Evolutionary conservation across 495 filamentous ascomycete genomes (phyloP).

Genomic region (Oidiodendron maius): DNA sequence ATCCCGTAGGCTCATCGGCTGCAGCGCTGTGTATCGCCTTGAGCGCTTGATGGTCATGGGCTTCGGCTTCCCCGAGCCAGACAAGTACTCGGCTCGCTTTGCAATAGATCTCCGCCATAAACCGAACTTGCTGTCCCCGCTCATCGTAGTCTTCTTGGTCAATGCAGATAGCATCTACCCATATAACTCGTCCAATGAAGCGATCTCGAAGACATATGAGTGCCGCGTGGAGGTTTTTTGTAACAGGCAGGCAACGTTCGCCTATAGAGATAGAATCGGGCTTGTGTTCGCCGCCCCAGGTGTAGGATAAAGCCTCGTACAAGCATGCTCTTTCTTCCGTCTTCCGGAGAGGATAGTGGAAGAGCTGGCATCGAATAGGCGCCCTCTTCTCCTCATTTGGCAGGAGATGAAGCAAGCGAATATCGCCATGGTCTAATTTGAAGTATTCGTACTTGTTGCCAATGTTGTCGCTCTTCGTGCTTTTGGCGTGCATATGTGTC

Average conservation of each 20-base stretch:
- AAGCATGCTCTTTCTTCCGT: too few species aligned
- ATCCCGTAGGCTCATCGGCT: conserved; percentile 4
- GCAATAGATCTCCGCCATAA: conserved; percentile 28
- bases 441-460: too few species aligned
- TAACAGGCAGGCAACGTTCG: conserved; percentile 6
- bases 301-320: conserved; percentile 16
- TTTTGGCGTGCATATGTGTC: too few species aligned
- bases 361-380: too few species aligned
- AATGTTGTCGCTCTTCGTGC: too few species aligned
- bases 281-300: conserved; percentile 14
- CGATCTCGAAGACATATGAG: conserved; percentile 12
- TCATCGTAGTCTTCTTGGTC: conserved; percentile 19
- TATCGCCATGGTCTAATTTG: too few species aligned
- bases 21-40: conserved; percentile 14
- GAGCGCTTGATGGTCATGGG: conserved; percentile 21
- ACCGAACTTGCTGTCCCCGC: conserved; percentile 13
- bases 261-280: conserved; percentile 14
- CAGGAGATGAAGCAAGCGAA: too few species aligned
- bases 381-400: too few species aligned
- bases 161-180: too few species aligned
- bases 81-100: conserved; percentile 25
- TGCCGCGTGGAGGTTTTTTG: conserved; percentile 12
- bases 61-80: conserved; percentile 29
- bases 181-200: conserved; percentile 12
- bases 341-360: too few species aligned